Base-by-base conservation (phyloP, 176 grass and related monocot genomes). In the Coix lacrymajobi region DNA sequence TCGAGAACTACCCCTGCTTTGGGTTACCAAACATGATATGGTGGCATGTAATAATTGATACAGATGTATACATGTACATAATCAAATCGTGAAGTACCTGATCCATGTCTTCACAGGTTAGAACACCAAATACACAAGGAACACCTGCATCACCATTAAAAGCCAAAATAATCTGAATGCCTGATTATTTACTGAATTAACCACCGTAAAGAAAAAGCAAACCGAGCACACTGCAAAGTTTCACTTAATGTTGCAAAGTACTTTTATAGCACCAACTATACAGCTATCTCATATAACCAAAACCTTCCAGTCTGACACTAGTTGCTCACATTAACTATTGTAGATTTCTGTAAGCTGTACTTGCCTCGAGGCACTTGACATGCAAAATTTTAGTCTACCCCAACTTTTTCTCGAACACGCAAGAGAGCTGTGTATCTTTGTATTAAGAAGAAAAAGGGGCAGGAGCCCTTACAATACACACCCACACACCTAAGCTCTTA, bases 91-190 rank as follows among this genome's bases (percentile, higher is more conserved):
- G 1, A 79, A 80, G 77, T 90, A 95, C 96, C 96, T 99, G 96
- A 16, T 99, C 96, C 96, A 99, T 99, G 78, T 99, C 93, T 90
- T 99, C 96, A 69, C 96, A 99, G 11, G 96, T 99, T 69, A 99
- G 74, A 79, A 99, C 93, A 90, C 91, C 96, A 83, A 99, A 99
- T 85, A 99, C 64, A 29, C 96, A 99, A 71, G 96, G 96, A 44
- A 92, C 68, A 44, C 85, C 93, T 96, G 87, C 44, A 82, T 70
- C 48, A 88, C 19, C 34, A 91, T 72, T 9, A 11, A 83, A 45
- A 28, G 10, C 28, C 26, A 38, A 71, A 87, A 39, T 20, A 77
- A 56, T 79, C 17, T 76, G 26, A 81, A 5, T 69, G 26, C 79
- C 38, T 79, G 41, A 83, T 58, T 40, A 38, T 83, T 84, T 25